Conservation (phyloP, 805 yeast genomes). For the Metschnikowia henanensis region DNA sequence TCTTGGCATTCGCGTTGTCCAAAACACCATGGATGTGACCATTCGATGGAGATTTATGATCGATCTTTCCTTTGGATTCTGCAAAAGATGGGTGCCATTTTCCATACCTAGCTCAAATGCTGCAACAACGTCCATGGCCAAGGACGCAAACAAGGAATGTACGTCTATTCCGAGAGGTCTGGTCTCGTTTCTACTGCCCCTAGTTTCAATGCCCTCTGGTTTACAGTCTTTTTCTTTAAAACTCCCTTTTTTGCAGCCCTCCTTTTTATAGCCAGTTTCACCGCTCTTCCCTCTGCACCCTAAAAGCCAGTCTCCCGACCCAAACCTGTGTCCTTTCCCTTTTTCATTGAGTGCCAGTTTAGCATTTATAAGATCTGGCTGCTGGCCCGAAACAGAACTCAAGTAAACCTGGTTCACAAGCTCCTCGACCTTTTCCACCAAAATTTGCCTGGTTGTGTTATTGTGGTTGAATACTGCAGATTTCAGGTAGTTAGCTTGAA, state of each 20-base stretch:
- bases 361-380: slow-evolving; percentile 31
- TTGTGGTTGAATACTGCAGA: slow-evolving; percentile 30
- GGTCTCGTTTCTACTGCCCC: too few species aligned
- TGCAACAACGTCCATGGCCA: slow-evolving; percentile 72
- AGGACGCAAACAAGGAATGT: slow-evolving; percentile 56
- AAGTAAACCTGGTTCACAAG: slow-evolving; percentile 26
- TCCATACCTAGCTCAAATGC: slow-evolving; percentile 56
- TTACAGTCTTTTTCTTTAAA: too few species aligned
- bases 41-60: slow-evolving; percentile 43
- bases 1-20: slow-evolving; percentile 59
- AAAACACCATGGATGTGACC: slow-evolving; percentile 61
- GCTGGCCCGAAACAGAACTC: slow-evolving; percentile 29
- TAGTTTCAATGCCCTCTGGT: too few species aligned
- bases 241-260: too few species aligned
- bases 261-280: too few species aligned
- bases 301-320: too few species aligned
- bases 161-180: slow-evolving; percentile 52
- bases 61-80: slow-evolving; percentile 38
- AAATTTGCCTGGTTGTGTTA: slow-evolving; percentile 25
- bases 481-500: slow-evolving; percentile 35
- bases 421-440: slow-evolving; percentile 27
- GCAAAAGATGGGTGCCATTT: slow-evolving; percentile 46
- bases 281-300: too few species aligned
- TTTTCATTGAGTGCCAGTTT: not conserved
- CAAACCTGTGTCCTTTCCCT: too few species aligned